These are phyloP conservation scores for Blastobotrys arbuscula DNA, from an alignment of 1,139 yeast genomes.

Conservation along the genomic window DNA sequence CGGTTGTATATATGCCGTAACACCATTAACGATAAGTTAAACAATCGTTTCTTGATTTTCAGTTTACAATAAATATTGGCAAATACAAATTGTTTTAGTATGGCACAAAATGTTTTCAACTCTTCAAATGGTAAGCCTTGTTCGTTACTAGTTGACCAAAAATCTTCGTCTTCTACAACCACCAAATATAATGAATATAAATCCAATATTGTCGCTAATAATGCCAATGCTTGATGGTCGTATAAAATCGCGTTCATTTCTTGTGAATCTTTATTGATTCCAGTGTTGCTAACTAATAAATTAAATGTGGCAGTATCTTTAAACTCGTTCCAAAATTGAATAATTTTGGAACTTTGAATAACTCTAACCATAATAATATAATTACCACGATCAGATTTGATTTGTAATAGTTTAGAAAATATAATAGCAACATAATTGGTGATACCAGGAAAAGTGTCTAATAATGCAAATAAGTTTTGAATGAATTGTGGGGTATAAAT, in stretches of 20 bases:
- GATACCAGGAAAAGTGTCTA: not conserved
- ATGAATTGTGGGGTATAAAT: conserved; percentile 3
- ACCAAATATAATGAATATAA: conserved; percentile 42
- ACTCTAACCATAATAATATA: not conserved
- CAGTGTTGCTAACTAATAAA: not conserved
- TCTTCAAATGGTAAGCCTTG: conserved; percentile 40
- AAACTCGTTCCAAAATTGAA: conserved; percentile 22
- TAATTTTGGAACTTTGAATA: not conserved
- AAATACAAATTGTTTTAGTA: conserved; percentile 50
- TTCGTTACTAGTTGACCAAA: conserved; percentile 27
- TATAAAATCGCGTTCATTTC: not conserved
- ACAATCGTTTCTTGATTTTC: conserved; percentile 15
- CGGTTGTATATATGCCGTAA: conserved; percentile 65
- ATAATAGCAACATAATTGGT: not conserved
- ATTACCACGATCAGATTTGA: not conserved
- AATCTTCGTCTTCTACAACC: conserved; percentile 66
- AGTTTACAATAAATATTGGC: conserved; percentile 22
- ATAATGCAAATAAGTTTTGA: not conserved
- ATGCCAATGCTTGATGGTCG: not conserved
- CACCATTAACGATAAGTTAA: conserved; percentile 41
- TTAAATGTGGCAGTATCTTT: conserved; percentile 16
- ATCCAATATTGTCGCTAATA: not conserved
- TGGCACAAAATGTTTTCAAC: conserved; percentile 39
- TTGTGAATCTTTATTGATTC: not conserved
- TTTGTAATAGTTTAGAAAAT: conserved; percentile 3